Evolutionary conservation across 495 filamentous ascomycete genomes (phyloP).

Genomic region (Penicillium lividum): DNA sequence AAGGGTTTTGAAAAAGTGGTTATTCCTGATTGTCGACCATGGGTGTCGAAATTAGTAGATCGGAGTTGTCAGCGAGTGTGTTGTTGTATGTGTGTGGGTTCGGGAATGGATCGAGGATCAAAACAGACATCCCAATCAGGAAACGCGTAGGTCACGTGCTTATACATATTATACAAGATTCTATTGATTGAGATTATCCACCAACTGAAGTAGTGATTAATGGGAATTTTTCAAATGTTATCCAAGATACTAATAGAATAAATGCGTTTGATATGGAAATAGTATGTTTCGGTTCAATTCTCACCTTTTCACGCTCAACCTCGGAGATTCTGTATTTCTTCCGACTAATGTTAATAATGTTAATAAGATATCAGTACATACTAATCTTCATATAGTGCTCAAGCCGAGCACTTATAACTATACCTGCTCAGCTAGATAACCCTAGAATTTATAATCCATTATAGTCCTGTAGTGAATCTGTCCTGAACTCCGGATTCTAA

Average conservation of each 20-base stretch:
- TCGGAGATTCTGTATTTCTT: too few species aligned
- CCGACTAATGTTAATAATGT: too few species aligned
- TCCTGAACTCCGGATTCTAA: neutral
- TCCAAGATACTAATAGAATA: too few species aligned
- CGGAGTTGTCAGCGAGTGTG: neutral
- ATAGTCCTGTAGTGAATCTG: neutral
- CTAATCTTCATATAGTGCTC: too few species aligned
- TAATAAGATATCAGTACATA: too few species aligned
- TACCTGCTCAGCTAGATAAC: neutral
- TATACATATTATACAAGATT: neutral
- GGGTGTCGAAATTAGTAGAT: neutral
- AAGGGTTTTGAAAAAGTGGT: neutral
- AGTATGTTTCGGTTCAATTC: too few species aligned
- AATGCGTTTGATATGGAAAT: too few species aligned
- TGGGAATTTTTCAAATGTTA: too few species aligned
- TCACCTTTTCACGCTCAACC: too few species aligned
- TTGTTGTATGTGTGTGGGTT: slow-evolving; percentile 14
- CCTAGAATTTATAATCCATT: too few species aligned
- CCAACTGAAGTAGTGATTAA: too few species aligned
- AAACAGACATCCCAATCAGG: slow-evolving; percentile 31
- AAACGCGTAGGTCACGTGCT: slow-evolving; percentile 28
- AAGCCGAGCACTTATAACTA: too few species aligned
- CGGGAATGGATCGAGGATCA: slow-evolving; percentile 24
- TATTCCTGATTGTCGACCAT: slow-evolving; percentile 16
- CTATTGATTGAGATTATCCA: neutral